phyloP scores from a whole-genome alignment of 2,329 filamentous ascomycete species.

The Penicillium sp. region DNA sequence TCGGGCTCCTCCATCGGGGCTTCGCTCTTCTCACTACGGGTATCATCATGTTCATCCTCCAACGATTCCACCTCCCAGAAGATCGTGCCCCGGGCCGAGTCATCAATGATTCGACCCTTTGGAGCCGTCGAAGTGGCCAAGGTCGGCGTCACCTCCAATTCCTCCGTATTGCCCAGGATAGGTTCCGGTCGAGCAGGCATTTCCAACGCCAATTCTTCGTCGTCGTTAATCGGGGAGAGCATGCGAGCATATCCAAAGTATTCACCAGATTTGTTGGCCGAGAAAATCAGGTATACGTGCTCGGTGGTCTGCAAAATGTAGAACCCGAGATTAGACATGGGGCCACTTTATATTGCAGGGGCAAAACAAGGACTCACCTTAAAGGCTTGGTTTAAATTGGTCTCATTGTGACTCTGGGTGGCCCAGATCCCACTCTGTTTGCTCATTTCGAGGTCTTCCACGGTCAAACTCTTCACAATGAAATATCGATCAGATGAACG shows the following conservation, averaged over 20 bases:
- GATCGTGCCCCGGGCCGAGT: conserved; percentile 89
- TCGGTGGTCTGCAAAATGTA: conserved; percentile 61
- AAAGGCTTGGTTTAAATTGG: conserved; percentile 77
- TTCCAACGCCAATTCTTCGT: conserved; percentile 67
- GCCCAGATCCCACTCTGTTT: conserved; percentile 89
- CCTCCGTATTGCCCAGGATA: conserved; percentile 58
- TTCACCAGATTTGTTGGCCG: conserved; percentile 94
- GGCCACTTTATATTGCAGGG: background rate
- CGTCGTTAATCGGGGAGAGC: conserved; percentile 77
- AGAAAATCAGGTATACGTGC: conserved; percentile 89
- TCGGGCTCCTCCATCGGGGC: conserved; percentile 47
- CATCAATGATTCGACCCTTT: conserved; percentile 83
- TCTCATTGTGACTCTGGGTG: conserved; percentile 90
- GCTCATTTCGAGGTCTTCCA: conserved; percentile 86
- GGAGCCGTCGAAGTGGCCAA: conserved; percentile 75
- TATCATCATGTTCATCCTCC: conserved; percentile 39
- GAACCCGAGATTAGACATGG: background rate
- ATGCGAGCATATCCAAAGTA: conserved; percentile 96
- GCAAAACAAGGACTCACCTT: conserved; percentile 56
- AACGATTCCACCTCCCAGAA: conserved; percentile 86
- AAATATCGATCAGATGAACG: conserved; percentile 75
- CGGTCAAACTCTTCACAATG: conserved; percentile 86
- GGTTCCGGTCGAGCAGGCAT: conserved; percentile 66
- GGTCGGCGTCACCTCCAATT: conserved; percentile 77
- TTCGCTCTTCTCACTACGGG: conserved; percentile 46